Conservation (phyloP, 2,329 filamentous ascomycete genomes). For the Ceratocystis eucalypticola region DNA sequence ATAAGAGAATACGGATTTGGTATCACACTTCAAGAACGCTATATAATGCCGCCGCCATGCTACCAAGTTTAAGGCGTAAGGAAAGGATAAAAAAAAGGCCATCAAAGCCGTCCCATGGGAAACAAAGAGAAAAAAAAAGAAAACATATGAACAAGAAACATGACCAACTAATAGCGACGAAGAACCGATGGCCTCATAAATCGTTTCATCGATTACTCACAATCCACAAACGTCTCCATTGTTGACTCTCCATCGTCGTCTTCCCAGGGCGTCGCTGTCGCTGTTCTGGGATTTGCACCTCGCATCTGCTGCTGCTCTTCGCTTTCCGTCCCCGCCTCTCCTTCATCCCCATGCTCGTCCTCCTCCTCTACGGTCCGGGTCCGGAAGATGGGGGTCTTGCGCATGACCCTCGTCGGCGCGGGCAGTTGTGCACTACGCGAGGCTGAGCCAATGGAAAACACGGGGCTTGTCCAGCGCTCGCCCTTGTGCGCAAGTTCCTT, state of each 20-base stretch:
- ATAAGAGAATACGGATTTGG: background rate
- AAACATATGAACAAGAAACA: conserved; percentile 1
- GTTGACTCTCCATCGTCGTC: conserved; percentile 9
- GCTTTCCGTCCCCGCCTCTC: background rate
- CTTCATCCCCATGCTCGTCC: background rate
- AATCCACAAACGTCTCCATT: conserved; percentile 16
- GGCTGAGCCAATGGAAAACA: conserved; percentile 78
- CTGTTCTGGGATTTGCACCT: background rate
- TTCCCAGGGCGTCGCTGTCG: background rate
- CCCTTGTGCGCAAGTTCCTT: conserved; percentile 76
- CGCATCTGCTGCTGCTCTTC: background rate
- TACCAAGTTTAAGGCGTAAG: background rate
- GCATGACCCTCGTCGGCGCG: conserved; percentile 34
- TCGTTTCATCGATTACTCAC: conserved; percentile 9
- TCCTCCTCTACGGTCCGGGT: background rate
- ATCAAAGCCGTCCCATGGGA: background rate
- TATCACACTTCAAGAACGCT: background rate
- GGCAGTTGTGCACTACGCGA: conserved; percentile 61
- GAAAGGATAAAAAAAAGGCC: background rate
- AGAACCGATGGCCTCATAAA: conserved; percentile 46
- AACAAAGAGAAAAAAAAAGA: background rate
- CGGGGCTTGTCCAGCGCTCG: conserved; percentile 84
- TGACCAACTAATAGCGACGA: background rate
- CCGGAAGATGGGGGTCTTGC: conserved; percentile 1
- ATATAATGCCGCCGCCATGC: background rate